These are phyloP conservation scores for Aspergillus glaucus DNA, from an alignment of 2,329 filamentous ascomycete genomes.

Conservation along the genomic window DNA sequence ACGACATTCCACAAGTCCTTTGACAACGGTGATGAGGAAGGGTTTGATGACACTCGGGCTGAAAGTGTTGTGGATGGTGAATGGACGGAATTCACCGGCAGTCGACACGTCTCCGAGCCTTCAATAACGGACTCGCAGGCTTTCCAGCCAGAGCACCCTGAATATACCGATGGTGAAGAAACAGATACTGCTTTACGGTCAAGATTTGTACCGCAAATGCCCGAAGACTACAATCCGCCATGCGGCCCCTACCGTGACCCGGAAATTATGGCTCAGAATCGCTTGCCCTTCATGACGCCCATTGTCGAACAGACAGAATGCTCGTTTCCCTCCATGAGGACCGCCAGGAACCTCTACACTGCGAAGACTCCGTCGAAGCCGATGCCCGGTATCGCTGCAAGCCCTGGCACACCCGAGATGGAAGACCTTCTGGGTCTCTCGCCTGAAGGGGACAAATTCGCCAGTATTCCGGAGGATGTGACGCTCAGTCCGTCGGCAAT, in stretches of 20 bases:
- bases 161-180: conserved; percentile 18
- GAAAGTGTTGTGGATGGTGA: conserved; percentile 60
- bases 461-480: conserved; percentile 24
- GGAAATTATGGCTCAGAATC: conserved; percentile 74
- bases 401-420: conserved; percentile 30
- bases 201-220: conserved; percentile 58
- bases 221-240: conserved; percentile 78
- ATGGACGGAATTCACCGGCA: conserved; percentile 82
- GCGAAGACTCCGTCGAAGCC: conserved; percentile 72
- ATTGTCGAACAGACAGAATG: conserved; percentile 94
- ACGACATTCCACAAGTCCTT: conserved; percentile 34
- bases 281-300: conserved; percentile 95
- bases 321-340: conserved; percentile 61
- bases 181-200: conserved; percentile 28
- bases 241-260: conserved; percentile 76
- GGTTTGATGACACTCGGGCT: conserved; percentile 35
- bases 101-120: conserved; percentile 58
- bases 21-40: conserved; percentile 30
- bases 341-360: conserved; percentile 51
- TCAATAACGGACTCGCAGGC: conserved; percentile 7
- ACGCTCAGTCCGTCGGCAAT: conserved; percentile 33
- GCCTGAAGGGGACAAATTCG: conserved; percentile 44
- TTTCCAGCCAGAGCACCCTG: conserved; percentile 22
- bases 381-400: conserved; percentile 13
- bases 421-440: conserved; percentile 59